Percentiles rank a stretch among this genome's conserved stretches.
Evolutionary conservation across 768 basidiomycete species (phyloP).

Genomic region (Pilatotrama ljubarskyi): DNA sequence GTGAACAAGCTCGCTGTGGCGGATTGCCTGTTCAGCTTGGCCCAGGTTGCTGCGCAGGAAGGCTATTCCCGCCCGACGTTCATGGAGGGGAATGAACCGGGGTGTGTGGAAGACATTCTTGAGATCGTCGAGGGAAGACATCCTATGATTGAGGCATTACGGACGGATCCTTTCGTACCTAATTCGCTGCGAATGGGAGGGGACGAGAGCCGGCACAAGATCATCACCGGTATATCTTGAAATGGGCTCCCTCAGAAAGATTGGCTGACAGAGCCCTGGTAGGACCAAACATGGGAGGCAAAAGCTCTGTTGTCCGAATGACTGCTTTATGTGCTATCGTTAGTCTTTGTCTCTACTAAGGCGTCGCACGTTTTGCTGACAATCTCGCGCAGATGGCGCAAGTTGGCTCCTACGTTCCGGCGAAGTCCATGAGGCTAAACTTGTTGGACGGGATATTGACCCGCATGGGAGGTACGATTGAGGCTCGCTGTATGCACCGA

Average conservation of each 20-base stretch:
- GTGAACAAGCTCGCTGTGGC: slow-evolving; percentile 80
- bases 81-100: slow-evolving; percentile 37
- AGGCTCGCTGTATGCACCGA: not conserved
- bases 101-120: slow-evolving; percentile 48
- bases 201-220: slow-evolving; percentile 51
- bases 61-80: slow-evolving; percentile 82
- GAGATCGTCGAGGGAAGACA: slow-evolving; percentile 86
- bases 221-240: slow-evolving; percentile 62
- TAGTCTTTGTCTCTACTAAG: not conserved
- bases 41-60: slow-evolving; percentile 71
- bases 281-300: slow-evolving; percentile 81
- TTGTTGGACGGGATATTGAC: slow-evolving; percentile 84
- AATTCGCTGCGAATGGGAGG: slow-evolving; percentile 73
- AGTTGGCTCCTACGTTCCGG: slow-evolving; percentile 93
- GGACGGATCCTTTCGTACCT: slow-evolving; percentile 81
- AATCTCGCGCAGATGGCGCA: slow-evolving; percentile 68
- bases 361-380: no score
- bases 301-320: slow-evolving; percentile 83
- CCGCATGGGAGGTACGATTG: slow-evolving; percentile 77
- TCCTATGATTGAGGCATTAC: slow-evolving; percentile 85
- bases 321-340: slow-evolving; percentile 67
- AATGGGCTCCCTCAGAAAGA: not conserved
- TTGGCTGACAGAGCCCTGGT: not conserved
- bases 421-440: slow-evolving; percentile 68
- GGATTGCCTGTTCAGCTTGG: slow-evolving; percentile 86